Evolutionary conservation across 306 rosid species (phyloP).

Genomic region (Senna siamea): DNA sequence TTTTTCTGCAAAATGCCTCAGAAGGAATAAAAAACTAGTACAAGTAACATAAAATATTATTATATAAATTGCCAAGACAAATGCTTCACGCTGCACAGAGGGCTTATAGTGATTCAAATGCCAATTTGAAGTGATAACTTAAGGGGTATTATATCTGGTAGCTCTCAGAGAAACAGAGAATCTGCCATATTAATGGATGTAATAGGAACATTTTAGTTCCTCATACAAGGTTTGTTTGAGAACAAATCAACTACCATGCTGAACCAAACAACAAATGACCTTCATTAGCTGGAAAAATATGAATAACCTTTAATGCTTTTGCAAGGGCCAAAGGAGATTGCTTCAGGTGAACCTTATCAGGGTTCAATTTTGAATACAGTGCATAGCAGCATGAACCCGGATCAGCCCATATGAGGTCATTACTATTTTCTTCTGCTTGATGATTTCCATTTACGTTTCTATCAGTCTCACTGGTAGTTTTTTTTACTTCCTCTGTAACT

Average conservation of each 20-base stretch:
- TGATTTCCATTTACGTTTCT: slow-evolving; percentile 46
- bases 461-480: slow-evolving; percentile 26
- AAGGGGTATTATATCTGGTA: no score
- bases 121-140: no score
- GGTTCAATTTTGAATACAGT: slow-evolving; percentile 71
- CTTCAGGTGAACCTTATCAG: slow-evolving; percentile 66
- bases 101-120: not conserved
- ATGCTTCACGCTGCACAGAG: not conserved
- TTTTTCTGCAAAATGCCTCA: not conserved
- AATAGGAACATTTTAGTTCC: slow-evolving; percentile 13
- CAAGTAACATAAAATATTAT: not conserved
- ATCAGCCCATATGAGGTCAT: slow-evolving; percentile 79
- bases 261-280: slow-evolving; percentile 28
- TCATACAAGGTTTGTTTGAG: slow-evolving; percentile 2
- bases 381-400: slow-evolving; percentile 89
- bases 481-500: slow-evolving; percentile 33
- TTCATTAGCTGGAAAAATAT: slow-evolving; percentile 6
- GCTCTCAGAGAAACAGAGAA: not conserved
- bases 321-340: slow-evolving; percentile 99
- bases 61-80: not conserved
- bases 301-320: slow-evolving; percentile 87
- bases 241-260: slow-evolving; percentile 32
- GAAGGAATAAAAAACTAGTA: not conserved
- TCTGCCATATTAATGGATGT: slow-evolving; percentile 12
- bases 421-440: slow-evolving; percentile 49